phyloP scores from a whole-genome alignment of 257 asterid genomes.

The Henckelia pumila region DNA sequence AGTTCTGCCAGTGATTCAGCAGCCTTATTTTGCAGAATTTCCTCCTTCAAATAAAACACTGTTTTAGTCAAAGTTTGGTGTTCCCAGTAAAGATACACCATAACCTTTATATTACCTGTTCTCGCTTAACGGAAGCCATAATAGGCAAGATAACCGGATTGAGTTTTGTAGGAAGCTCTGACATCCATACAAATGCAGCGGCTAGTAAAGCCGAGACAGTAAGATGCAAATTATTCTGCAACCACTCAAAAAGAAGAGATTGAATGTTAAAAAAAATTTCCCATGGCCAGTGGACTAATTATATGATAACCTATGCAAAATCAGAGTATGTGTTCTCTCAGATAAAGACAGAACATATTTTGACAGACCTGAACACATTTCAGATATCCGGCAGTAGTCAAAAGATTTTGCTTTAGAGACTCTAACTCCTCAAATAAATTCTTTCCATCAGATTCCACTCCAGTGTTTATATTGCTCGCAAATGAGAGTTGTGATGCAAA shows the following conservation, averaged over 20 bases:
- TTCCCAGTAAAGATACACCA: conserved; percentile 5
- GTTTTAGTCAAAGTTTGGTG: conserved; percentile 25
- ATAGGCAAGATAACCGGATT: conserved; percentile 89
- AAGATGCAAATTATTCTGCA: conserved; percentile 86
- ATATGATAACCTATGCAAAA: conserved; percentile 8
- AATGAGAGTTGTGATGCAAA: conserved; percentile 73
- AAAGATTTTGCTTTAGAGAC: conserved; percentile 81
- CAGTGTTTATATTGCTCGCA: conserved; percentile 37
- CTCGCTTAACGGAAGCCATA: conserved; percentile 92
- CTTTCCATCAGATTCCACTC: conserved; percentile 54
- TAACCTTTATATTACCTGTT: conserved; percentile 59
- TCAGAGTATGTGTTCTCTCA: conserved; percentile 1
- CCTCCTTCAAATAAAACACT: conserved; percentile 63
- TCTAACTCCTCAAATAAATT: conserved; percentile 72
- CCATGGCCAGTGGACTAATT: conserved; percentile 15
- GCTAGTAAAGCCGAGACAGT: conserved; percentile 93
- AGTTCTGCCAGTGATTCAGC: conserved; percentile 98
- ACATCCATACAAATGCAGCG: conserved; percentile 95
- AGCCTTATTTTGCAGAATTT: conserved; percentile 84
- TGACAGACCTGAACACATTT: conserved; percentile 84
- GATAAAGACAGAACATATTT: conserved; percentile 14
- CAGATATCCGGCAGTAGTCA: conserved; percentile 89
- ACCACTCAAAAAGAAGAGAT: conserved; percentile 32
- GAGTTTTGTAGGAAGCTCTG: conserved; percentile 84
- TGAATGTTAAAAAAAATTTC: conserved; percentile 24